A percentile compares a stretch with the other conserved stretches of the same genome.
phyloP scores from a whole-genome alignment of 1,284 basidiomycete genomes.

The Gomphus sp. region DNA sequence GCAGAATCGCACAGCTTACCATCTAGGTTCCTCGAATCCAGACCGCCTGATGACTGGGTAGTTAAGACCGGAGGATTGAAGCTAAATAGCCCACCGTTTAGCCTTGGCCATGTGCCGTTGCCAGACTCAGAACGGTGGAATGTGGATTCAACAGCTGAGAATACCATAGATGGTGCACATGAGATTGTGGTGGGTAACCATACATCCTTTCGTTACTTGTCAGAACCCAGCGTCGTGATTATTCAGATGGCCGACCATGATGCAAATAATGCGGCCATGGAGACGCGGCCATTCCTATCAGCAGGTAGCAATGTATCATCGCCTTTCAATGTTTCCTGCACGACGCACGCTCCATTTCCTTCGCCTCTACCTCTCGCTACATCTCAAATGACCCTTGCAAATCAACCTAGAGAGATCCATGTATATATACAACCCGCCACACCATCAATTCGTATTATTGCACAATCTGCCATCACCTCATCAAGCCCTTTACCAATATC shows the following conservation, averaged over 20 bases:
- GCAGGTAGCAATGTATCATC: too few species aligned
- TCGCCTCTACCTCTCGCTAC: background rate
- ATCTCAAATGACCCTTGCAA: background rate
- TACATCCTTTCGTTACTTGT: background rate
- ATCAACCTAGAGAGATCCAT: background rate
- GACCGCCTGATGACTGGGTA: constrained; percentile 58
- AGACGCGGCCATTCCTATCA: background rate
- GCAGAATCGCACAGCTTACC: background rate
- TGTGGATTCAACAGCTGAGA: constrained; percentile 3
- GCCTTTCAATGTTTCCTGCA: background rate
- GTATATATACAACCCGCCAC: constrained; percentile 32
- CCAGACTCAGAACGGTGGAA: background rate
- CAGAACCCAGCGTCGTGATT: background rate
- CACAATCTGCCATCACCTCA: constrained; percentile 5
- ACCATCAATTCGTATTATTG: constrained; percentile 16
- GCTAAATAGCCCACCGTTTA: constrained; percentile 42
- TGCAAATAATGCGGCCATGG: background rate
- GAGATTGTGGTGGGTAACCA: constrained; percentile 1
- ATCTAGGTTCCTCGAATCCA: constrained; percentile 14
- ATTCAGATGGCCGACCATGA: background rate
- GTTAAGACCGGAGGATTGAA: constrained; percentile 48
- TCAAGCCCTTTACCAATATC: constrained; percentile 19
- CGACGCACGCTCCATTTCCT: background rate
- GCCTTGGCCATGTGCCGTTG: background rate
- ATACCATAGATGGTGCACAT: constrained; percentile 3